Conservation (phyloP, 2,329 filamentous ascomycete species). For the Pseudogymnoascus sp. region DNA sequence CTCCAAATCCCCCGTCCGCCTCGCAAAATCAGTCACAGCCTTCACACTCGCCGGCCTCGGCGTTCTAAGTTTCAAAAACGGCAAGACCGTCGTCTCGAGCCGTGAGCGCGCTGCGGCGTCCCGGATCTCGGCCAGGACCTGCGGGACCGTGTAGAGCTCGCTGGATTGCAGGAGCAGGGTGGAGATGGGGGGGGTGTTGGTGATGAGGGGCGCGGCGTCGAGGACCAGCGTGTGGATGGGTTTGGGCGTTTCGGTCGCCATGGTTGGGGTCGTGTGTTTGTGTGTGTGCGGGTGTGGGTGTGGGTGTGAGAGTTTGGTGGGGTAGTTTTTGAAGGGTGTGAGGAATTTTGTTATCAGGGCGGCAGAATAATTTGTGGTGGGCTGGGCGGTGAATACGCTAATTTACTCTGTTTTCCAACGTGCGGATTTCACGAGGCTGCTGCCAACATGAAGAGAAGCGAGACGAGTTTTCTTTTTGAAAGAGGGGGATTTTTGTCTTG, state of each 20-base stretch:
- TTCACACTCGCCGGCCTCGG: conserved; percentile 72
- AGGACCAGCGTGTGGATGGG: conserved; percentile 76
- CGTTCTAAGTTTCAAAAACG: conserved; percentile 71
- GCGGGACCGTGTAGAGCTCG: conserved; percentile 72
- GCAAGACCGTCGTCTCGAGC: conserved; percentile 75
- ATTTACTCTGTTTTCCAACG: not conserved
- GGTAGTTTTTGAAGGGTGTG: not conserved
- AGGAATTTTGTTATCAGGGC: not conserved
- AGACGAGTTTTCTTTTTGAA: not conserved
- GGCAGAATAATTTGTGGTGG: not conserved
- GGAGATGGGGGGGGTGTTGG: conserved; percentile 80
- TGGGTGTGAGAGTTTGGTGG: not conserved
- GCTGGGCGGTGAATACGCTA: not conserved
- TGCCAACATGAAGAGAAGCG: not conserved
- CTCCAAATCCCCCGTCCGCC: conserved; percentile 79
- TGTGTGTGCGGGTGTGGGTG: not conserved
- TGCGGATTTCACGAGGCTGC: not conserved
- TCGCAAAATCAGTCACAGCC: conserved; percentile 75
- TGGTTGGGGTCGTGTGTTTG: conserved; percentile 15
- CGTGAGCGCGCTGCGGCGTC: conserved; percentile 74
- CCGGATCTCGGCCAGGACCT: conserved; percentile 79
- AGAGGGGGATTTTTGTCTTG: not conserved
- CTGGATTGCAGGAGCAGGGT: conserved; percentile 73
- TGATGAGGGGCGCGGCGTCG: conserved; percentile 88
- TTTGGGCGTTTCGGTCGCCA: conserved; percentile 40